phyloP scores from a whole-genome alignment of 2,329 filamentous ascomycete species.

The Dothideomycetes sp. region DNA sequence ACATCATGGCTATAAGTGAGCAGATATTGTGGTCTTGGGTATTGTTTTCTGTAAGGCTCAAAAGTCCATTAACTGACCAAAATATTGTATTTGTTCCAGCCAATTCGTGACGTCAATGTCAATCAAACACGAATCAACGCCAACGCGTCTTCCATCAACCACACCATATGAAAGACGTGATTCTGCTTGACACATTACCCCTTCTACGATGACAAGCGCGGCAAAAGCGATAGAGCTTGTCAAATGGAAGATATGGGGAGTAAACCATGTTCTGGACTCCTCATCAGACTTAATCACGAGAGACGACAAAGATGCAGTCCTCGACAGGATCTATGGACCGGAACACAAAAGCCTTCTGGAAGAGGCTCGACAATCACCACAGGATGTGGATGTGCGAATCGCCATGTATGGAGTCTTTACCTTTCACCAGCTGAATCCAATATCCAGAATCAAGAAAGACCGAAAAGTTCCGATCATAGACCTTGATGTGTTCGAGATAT shows the following conservation, averaged over 20 bases:
- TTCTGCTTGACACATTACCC: too few relatives aligned
- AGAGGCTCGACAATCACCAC: conserved; percentile 1
- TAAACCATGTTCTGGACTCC: neutral
- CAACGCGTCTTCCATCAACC: neutral
- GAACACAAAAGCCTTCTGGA: neutral
- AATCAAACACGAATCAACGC: conserved; percentile 8
- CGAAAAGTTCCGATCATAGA: too few relatives aligned
- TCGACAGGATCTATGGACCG: neutral
- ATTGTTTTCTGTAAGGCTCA: conserved; percentile 5
- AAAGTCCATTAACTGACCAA: too few relatives aligned
- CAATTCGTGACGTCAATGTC: conserved; percentile 1
- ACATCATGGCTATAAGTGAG: conserved; percentile 4
- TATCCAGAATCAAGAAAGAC: too few relatives aligned
- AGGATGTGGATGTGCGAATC: neutral
- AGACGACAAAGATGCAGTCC: too few relatives aligned
- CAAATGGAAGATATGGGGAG: conserved; percentile 7
- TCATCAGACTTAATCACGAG: too few relatives aligned
- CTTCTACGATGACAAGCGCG: conserved; percentile 1
- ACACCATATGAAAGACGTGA: neutral
- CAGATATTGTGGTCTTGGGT: conserved; percentile 9
- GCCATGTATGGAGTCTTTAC: conserved; percentile 1
- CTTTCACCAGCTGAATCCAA: too few relatives aligned
- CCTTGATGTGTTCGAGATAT: too few relatives aligned
- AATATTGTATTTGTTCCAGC: too few relatives aligned
- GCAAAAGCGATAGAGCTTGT: neutral